Base-by-base conservation (phyloP, 2,329 filamentous ascomycete genomes). In the Epichloe gansuensis region DNA sequence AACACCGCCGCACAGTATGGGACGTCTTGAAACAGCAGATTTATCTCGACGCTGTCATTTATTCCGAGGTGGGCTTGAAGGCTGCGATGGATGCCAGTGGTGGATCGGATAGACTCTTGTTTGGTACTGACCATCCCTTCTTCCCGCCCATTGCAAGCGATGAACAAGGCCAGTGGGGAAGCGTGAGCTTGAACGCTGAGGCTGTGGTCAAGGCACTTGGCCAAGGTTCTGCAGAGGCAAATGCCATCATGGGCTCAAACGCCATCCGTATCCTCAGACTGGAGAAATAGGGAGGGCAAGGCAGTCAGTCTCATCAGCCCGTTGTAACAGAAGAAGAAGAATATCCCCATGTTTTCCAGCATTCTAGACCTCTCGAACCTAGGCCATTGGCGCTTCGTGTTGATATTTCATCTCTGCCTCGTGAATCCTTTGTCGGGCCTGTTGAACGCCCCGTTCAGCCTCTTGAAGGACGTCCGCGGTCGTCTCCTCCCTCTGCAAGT, bases 11-110 rank as follows among this genome's bases (percentile, higher is more conserved):
- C 63, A 75, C 74, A 17, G 63, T 77, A 53, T 82, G 74, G 80
- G 68, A 75, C 71, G 75, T 72, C 17, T 71, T 85, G 38, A 72
- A 72, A 59, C 83, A 81, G 57, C 93, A 95, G 69, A 79, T 95
- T 46, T 93, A 90, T 64, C 77, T 96, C 1, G 90, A 95, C 68
- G 89, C 89, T 0, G 90, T 95, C 13, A 80, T 94, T 6, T 90
- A 93, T 66, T 87, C 84, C 0, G 81, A 85, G 46, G 81, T 88
- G 9, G 86, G 85, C 0, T 66, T 91, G 53, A 82, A 78, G 60
- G 85, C 85, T 1, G 87, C 87, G 0, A 75, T 88, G 2, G 78
- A 82, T 23, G 84, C 83, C 0, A 75, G 77, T 55, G 85, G 86
- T 55, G 85, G 86, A 0, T 73, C 74, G 0, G 86, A 90, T 60